A percentile compares a stretch with the other conserved stretches of the same genome.
Conservation (phyloP, 164 flowering plant genomes). For the Akebia trifoliata region DNA sequence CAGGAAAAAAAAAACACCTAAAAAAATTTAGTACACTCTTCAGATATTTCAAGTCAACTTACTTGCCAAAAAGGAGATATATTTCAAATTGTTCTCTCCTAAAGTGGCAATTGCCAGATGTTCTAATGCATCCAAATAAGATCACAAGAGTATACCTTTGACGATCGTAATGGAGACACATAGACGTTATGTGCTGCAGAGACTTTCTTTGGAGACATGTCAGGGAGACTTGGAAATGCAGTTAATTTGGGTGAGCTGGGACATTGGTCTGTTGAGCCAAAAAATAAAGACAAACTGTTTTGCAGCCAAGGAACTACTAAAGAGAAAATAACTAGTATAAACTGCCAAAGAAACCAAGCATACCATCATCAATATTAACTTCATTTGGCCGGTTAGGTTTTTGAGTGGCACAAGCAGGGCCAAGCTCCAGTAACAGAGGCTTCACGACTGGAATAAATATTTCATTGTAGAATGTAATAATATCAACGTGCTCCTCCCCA, state of each 20-base stretch:
- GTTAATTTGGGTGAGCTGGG: conserved; percentile 75
- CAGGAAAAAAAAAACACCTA: too few species aligned
- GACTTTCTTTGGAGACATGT: conserved; percentile 98
- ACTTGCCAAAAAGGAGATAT: neutral
- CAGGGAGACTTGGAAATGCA: conserved; percentile 85
- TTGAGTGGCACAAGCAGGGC: conserved; percentile 43
- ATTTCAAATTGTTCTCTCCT: too few species aligned
- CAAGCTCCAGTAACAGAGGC: conserved; percentile 72
- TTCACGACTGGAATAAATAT: conserved; percentile 76
- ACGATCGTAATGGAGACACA: conserved; percentile 86
- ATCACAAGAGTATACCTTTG: conserved; percentile 52
- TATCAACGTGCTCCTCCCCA: conserved; percentile 78
- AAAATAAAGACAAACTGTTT: neutral
- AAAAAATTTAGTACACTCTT: too few species aligned
- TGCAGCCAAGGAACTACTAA: neutral
- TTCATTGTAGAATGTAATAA: conserved; percentile 88
- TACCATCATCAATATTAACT: conserved; percentile 51
- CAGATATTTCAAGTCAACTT: too few species aligned
- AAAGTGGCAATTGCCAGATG: neutral
- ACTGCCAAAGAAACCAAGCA: neutral
- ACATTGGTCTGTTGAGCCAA: conserved; percentile 43
- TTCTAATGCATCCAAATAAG: neutral
- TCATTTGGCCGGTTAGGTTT: conserved; percentile 39
- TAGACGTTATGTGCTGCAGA: conserved; percentile 84
- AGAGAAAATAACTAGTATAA: too few species aligned